phyloP scores from a whole-genome alignment of 1,139 yeast genomes.

The Blastobotrys buckinghamii region DNA sequence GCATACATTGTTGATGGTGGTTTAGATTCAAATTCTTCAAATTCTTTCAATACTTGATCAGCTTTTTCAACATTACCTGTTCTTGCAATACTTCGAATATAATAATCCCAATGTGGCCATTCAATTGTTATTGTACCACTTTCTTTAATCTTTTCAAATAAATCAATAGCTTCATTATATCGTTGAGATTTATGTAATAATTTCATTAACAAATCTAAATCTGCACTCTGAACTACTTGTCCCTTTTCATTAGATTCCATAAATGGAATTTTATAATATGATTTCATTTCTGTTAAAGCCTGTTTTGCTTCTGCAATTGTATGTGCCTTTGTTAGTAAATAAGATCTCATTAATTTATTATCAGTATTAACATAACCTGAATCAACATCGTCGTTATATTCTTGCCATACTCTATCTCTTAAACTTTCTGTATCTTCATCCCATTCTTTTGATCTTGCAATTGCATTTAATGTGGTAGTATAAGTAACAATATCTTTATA shows the following conservation, averaged over 20 bases:
- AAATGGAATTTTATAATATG: not conserved
- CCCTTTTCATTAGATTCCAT: not conserved
- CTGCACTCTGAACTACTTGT: constrained; percentile 1
- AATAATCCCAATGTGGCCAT: constrained; percentile 13
- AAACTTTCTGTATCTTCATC: constrained; percentile 6
- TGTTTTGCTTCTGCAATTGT: not conserved
- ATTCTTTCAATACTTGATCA: constrained; percentile 1
- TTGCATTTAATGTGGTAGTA: constrained; percentile 16
- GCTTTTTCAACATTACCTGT: constrained; percentile 10
- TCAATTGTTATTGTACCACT: not conserved
- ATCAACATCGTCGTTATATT: constrained; percentile 12
- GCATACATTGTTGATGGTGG: constrained; percentile 16
- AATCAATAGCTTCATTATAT: constrained; percentile 6
- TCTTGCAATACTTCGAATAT: constrained; percentile 9
- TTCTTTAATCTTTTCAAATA: constrained; percentile 7
- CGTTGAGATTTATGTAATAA: not conserved
- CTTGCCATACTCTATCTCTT: constrained; percentile 13
- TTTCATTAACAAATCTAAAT: constrained; percentile 9
- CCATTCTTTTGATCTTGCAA: constrained; percentile 6
- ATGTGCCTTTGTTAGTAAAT: constrained; percentile 11
- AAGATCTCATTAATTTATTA: constrained; percentile 13
- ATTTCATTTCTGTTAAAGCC: not conserved
- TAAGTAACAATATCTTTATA: constrained; percentile 15
- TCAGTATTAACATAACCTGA: constrained; percentile 11
- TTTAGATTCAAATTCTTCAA: not conserved